A percentile compares a stretch with the other conserved stretches of the same genome.
phyloP scores from a whole-genome alignment of 257 asterid genomes.

The Solanum lignicaule region DNA sequence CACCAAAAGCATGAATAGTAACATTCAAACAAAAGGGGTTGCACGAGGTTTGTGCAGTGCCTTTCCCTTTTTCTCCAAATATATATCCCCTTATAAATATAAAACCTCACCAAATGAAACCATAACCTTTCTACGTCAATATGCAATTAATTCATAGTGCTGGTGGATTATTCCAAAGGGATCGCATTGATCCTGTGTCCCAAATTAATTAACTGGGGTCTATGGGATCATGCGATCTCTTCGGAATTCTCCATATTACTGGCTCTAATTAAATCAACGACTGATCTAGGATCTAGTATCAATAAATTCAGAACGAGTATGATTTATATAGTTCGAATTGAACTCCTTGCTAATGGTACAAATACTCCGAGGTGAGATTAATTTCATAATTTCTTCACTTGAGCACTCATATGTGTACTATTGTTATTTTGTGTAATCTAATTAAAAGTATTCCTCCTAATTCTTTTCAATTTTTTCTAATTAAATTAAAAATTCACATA shows the following conservation, averaged over 20 bases:
- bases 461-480: background rate
- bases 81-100: background rate
- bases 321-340: background rate
- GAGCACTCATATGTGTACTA: background rate
- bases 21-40: background rate
- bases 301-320: background rate
- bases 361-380: background rate
- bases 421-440: background rate
- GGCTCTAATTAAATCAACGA: background rate
- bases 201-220: background rate
- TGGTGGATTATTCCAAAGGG: conserved; percentile 46
- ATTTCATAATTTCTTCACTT: background rate
- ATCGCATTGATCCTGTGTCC: conserved; percentile 33
- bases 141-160: conserved; percentile 1
- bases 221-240: conserved; percentile 19
- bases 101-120: background rate
- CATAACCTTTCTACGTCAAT: background rate
- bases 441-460: background rate
- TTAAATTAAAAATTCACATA: background rate
- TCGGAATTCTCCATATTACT: conserved; percentile 9
- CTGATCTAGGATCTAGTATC: background rate
- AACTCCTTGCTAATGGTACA: background rate
- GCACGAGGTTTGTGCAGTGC: conserved; percentile 1
- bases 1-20: background rate
- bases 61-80: background rate